A percentile compares a stretch with the other conserved stretches of the same genome.
Evolutionary conservation across 1,284 basidiomycete genomes (phyloP).

Genomic region (Bondarzewia mesenterica): DNA sequence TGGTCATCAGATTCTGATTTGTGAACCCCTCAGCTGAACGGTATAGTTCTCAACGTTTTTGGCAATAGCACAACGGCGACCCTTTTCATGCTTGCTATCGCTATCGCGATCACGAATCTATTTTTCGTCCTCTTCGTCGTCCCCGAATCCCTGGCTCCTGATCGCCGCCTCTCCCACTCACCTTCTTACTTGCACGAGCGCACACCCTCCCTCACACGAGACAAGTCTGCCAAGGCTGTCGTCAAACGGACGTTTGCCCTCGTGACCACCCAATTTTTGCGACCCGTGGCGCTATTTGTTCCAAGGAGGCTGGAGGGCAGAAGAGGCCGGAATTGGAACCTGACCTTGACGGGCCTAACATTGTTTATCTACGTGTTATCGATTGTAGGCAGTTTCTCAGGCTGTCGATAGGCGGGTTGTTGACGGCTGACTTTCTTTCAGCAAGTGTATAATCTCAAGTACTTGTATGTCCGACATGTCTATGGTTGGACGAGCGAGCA

Average conservation of each 20-base stretch:
- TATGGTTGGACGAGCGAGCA: slow-evolving; percentile 40
- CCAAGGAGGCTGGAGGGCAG: slow-evolving; percentile 20
- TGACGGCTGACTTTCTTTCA: slow-evolving; percentile 14
- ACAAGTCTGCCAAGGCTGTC: background rate
- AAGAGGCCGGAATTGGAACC: slow-evolving; percentile 30
- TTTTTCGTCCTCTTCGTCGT: slow-evolving; percentile 34
- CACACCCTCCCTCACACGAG: background rate
- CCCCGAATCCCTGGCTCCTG: slow-evolving; percentile 34
- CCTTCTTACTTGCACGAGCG: background rate
- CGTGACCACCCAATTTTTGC: slow-evolving; percentile 21
- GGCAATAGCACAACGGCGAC: slow-evolving; percentile 7
- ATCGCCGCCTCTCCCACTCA: slow-evolving; percentile 6
- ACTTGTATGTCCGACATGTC: slow-evolving; percentile 43
- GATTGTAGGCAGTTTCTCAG: slow-evolving; percentile 25
- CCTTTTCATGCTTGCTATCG: slow-evolving; percentile 11
- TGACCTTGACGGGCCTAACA: slow-evolving; percentile 35
- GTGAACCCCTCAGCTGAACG: slow-evolving; percentile 11
- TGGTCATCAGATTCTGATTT: slow-evolving; percentile 14
- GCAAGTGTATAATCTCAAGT: slow-evolving; percentile 44
- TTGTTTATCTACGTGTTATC: slow-evolving; percentile 43
- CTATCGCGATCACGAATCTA: slow-evolving; percentile 16
- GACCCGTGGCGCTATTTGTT: slow-evolving; percentile 40
- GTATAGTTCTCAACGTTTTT: slow-evolving; percentile 9
- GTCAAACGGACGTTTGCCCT: background rate
- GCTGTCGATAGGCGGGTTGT: background rate